A percentile compares a stretch with the other conserved stretches of the same genome.
Evolutionary conservation across 257 asterid genomes (phyloP).

Genomic region (Solanum neorickii): DNA sequence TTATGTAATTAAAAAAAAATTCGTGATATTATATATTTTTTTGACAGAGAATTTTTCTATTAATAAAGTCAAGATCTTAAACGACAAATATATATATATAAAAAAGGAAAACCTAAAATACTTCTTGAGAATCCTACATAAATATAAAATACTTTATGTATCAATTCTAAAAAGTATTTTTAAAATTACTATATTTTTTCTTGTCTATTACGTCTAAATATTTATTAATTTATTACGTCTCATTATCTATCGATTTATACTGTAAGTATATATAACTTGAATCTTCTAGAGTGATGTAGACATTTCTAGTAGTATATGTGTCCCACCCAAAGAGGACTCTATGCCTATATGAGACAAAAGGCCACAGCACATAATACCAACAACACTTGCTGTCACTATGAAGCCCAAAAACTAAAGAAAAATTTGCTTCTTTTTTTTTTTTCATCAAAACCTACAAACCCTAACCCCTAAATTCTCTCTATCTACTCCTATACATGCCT

Average conservation of each 20-base stretch:
- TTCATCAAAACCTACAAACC: conserved; percentile 5
- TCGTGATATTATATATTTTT: not conserved
- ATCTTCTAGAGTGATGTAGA: not conserved
- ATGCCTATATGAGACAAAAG: not conserved
- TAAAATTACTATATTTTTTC: not conserved
- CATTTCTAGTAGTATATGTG: not conserved
- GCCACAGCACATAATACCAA: not conserved
- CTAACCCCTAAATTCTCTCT: not conserved
- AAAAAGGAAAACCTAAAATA: too few relatives aligned
- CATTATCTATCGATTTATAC: too few relatives aligned
- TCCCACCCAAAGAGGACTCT: not conserved
- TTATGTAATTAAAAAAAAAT: not conserved
- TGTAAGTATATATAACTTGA: not conserved
- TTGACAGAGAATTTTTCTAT: not conserved
- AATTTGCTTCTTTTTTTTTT: not conserved
- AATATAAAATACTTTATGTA: not conserved
- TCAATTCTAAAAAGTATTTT: not conserved
- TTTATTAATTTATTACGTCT: too few relatives aligned
- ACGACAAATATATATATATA: too few relatives aligned
- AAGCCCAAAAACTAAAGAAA: not conserved
- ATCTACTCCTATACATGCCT: not conserved
- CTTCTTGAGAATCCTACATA: too few relatives aligned
- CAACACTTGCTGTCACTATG: not conserved
- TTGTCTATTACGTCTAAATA: too few relatives aligned
- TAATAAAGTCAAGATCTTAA: not conserved